Evolutionary conservation across 257 asterid genomes (phyloP).

Genomic region (Ilex asprella): DNA sequence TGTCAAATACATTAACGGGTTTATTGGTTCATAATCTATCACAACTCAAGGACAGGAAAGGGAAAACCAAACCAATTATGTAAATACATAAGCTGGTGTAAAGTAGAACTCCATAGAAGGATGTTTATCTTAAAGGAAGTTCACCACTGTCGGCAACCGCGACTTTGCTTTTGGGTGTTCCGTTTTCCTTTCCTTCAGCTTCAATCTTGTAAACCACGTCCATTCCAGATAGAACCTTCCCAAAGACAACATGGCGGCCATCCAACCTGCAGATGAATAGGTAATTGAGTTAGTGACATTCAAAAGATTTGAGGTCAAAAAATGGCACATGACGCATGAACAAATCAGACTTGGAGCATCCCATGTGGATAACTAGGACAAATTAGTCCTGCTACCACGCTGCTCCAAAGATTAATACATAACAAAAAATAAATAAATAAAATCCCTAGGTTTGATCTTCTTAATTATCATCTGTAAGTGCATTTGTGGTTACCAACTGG

Average conservation of each 20-base stretch:
- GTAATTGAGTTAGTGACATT: no score
- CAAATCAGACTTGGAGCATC: no score
- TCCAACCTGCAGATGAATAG: slow-evolving; percentile 53
- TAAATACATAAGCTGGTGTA: neutral
- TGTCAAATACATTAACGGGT: no score
- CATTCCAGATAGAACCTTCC: slow-evolving; percentile 94
- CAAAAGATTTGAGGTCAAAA: no score
- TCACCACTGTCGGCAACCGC: slow-evolving; percentile 74
- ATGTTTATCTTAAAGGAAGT: slow-evolving; percentile 43
- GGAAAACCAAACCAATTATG: neutral
- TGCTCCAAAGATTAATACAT: no score
- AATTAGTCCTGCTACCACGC: no score
- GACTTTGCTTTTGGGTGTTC: slow-evolving; percentile 80
- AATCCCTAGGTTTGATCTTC: no score
- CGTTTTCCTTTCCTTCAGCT: slow-evolving; percentile 88
- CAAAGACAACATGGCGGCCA: slow-evolving; percentile 85
- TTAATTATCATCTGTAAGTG: no score
- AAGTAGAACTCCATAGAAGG: neutral
- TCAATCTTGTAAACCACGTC: slow-evolving; percentile 91
- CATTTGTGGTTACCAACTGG: slow-evolving; percentile 59
- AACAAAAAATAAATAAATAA: neutral
- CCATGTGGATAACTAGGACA: no score
- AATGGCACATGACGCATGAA: no score
- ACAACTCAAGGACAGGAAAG: no score
- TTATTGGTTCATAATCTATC: no score